phyloP scores from a whole-genome alignment of 2,329 filamentous ascomycete genomes.

The Colletotrichum sp. region DNA sequence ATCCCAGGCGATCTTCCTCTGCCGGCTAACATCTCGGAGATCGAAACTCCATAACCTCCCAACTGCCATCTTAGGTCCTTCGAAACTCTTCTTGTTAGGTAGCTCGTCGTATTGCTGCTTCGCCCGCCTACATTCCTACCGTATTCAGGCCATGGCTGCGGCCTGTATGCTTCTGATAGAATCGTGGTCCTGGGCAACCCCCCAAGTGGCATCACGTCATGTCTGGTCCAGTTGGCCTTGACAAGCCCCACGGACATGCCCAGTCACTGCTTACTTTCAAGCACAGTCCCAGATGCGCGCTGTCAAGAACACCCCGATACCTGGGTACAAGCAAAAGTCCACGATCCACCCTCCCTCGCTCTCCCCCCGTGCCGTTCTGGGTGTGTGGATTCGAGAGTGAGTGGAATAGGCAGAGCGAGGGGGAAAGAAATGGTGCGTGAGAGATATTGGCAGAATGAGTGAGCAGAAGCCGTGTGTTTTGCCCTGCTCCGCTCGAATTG shows the following conservation, averaged over 20 bases:
- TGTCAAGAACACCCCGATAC: conserved; percentile 3
- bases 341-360: background rate
- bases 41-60: background rate
- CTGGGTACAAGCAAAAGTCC: background rate
- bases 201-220: background rate
- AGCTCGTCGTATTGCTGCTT: background rate
- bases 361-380: background rate
- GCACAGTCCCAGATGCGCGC: background rate
- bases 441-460: background rate
- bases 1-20: background rate
- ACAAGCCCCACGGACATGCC: background rate
- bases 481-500: conserved; percentile 2
- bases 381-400: background rate
- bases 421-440: background rate
- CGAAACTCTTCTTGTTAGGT: conserved; percentile 4
- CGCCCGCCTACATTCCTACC: background rate
- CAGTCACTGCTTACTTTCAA: background rate
- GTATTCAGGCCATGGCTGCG: background rate
- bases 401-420: background rate
- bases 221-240: background rate
- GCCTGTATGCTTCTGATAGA: background rate
- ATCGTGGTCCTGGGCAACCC: background rate
- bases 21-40: background rate
- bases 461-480: background rate
- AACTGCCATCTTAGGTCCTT: background rate